Evolutionary conservation across 2,329 filamentous ascomycete species (phyloP).

Genomic region (Fonsecaea pugnacius): DNA sequence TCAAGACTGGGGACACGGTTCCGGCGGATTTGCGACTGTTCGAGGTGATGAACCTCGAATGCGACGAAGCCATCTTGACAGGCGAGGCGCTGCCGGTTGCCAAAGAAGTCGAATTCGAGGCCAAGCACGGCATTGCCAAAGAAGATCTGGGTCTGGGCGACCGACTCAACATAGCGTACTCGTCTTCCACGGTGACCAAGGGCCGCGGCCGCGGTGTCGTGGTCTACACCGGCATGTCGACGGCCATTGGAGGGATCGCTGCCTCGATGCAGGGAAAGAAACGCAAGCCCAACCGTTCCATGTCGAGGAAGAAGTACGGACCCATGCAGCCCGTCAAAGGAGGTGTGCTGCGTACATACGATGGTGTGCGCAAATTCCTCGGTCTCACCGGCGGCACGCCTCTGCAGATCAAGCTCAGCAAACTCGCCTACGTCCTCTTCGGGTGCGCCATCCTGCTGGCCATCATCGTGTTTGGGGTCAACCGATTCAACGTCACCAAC

Average conservation of each 20-base stretch:
- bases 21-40: constrained; percentile 62
- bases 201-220: constrained; percentile 64
- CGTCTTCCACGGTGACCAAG: constrained; percentile 64
- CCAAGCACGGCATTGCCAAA: constrained; percentile 37
- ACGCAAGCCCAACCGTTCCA: constrained; percentile 46
- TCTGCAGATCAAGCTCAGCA: constrained; percentile 80
- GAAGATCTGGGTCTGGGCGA: constrained; percentile 58
- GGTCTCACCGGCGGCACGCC: constrained; percentile 75
- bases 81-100: constrained; percentile 65
- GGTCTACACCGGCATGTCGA: constrained; percentile 64
- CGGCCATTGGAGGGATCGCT: constrained; percentile 66
- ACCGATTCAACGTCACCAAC: constrained; percentile 59
- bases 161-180: constrained; percentile 64
- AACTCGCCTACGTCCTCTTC: constrained; percentile 81
- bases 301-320: constrained; percentile 53
- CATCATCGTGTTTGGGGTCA: constrained; percentile 66
- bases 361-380: constrained; percentile 59
- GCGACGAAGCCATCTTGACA: constrained; percentile 68
- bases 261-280: constrained; percentile 60
- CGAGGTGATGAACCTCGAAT: constrained; percentile 71
- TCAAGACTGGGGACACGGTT: constrained; percentile 62
- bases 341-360: constrained; percentile 52
- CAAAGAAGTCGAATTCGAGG: constrained; percentile 52
- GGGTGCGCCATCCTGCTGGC: constrained; percentile 67
- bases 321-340: constrained; percentile 55